phyloP scores from a whole-genome alignment of 441 rosid genomes.

The Bocquillonia castaneifolia region DNA sequence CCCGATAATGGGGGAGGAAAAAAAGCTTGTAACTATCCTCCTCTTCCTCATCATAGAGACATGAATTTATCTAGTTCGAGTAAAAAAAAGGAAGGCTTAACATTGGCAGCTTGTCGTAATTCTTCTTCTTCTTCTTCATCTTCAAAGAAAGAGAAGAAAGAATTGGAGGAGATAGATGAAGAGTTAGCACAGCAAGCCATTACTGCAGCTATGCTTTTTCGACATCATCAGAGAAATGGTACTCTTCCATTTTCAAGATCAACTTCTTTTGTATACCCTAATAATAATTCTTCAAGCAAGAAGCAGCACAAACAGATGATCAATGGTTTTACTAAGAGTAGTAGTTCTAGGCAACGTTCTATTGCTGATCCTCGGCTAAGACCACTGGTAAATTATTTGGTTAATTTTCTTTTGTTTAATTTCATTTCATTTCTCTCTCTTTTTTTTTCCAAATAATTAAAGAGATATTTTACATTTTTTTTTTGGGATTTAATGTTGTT shows the following conservation, averaged over 20 bases:
- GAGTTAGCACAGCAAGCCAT: conserved; percentile 32
- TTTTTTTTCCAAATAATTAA: background rate
- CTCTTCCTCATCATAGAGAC: background rate
- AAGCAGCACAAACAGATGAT: conserved; percentile 16
- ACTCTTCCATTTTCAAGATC: conserved; percentile 27
- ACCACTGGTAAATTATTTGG: conserved; percentile 24
- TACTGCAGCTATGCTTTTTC: conserved; percentile 32
- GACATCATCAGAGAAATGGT: conserved; percentile 23
- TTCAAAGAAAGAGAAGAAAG: conserved; percentile 14
- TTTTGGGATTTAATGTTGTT: too few species aligned
- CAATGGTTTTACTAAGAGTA: conserved; percentile 29
- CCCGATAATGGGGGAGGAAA: background rate
- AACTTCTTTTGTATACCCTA: conserved; percentile 19
- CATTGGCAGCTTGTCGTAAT: background rate
- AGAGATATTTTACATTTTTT: too few species aligned
- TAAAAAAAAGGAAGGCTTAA: background rate
- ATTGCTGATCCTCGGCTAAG: conserved; percentile 14
- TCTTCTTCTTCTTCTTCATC: conserved; percentile 9
- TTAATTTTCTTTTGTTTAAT: conserved; percentile 22
- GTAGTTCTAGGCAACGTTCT: conserved; percentile 28
- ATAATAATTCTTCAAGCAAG: conserved; percentile 11
- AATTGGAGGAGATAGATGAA: conserved; percentile 1
- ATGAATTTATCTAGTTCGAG: conserved; percentile 2
- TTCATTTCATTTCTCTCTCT: background rate
- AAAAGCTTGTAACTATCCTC: background rate